These are phyloP conservation scores for Euphorbia peplus DNA, from an alignment of 345 rosid genomes.

Conservation along the genomic window DNA sequence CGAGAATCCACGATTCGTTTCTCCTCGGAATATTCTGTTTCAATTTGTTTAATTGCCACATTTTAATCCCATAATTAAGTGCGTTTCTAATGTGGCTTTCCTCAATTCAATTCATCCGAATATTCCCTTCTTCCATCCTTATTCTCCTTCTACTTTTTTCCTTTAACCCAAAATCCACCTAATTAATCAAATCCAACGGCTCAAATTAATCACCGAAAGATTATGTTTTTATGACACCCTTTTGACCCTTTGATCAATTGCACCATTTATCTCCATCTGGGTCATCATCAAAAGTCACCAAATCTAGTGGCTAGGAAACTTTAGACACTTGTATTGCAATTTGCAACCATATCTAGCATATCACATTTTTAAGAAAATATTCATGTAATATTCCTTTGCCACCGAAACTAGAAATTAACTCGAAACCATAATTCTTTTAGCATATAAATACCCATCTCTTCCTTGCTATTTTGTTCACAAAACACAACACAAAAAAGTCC, in stretches of 20 bases:
- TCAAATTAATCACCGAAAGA: background rate
- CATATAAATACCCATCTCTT: conserved; percentile 41
- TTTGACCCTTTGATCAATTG: background rate
- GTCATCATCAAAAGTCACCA: background rate
- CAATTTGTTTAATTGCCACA: background rate
- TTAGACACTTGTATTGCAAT: too few species aligned
- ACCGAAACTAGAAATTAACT: background rate
- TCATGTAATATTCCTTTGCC: conserved; percentile 54
- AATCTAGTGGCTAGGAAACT: conserved; percentile 2
- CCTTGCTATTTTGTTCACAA: background rate
- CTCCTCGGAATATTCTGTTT: conserved; percentile 18
- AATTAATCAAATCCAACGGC: background rate
- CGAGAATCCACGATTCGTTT: background rate
- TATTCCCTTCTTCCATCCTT: conserved; percentile 33
- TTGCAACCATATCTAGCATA: too few species aligned
- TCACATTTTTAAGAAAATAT: background rate
- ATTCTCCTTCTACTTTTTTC: background rate
- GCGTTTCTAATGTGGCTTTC: conserved; percentile 2
- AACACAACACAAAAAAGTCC: too few species aligned
- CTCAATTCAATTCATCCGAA: conserved; percentile 14
- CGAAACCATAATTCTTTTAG: background rate
- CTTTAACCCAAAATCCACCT: background rate
- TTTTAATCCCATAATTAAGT: background rate
- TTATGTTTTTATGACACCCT: background rate
- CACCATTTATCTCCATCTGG: conserved; percentile 2